Evolutionary conservation across 208 protist species (phyloP).

Genomic region (Blastocrithidia nonstop): DNA sequence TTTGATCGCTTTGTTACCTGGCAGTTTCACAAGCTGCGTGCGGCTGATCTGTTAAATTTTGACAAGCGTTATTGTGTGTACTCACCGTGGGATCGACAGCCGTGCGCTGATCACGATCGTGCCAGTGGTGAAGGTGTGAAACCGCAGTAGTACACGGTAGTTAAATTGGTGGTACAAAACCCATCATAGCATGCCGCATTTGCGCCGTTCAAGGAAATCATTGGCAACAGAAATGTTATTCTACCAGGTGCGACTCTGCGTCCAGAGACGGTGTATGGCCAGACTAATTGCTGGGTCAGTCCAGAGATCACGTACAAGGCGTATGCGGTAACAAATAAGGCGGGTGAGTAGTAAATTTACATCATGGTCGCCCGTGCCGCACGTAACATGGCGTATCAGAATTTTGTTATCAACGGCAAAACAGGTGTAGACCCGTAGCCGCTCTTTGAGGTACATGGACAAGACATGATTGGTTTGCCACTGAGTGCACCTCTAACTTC

Average conservation of each 20-base stretch:
- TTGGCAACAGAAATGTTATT: conserved; percentile 76
- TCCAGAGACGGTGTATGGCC: conserved; percentile 98
- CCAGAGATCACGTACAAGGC: conserved; percentile 93
- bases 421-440: conserved; percentile 32
- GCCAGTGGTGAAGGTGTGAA: conserved; percentile 93
- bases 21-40: conserved; percentile 92
- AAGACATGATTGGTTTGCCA: conserved; percentile 88
- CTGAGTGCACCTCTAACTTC: conserved; percentile 81
- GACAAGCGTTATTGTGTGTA: conserved; percentile 97
- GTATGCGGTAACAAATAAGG: conserved; percentile 73
- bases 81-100: conserved; percentile 96
- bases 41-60: conserved; percentile 88
- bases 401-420: conserved; percentile 78
- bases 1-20: conserved; percentile 99
- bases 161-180: conserved; percentile 92
- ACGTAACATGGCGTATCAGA: conserved; percentile 94
- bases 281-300: conserved; percentile 99
- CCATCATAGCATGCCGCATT: conserved; percentile 56
- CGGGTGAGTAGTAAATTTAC: conserved; percentile 82
- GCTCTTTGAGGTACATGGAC: conserved; percentile 85
- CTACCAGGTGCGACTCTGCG: conserved; percentile 97
- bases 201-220: conserved; percentile 32
- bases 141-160: conserved; percentile 96
- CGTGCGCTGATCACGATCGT: conserved; percentile 99
- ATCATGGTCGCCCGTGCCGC: conserved; percentile 92